Conservation (phyloP, 108 stramenopile species). For the Seminavis robusta region DNA sequence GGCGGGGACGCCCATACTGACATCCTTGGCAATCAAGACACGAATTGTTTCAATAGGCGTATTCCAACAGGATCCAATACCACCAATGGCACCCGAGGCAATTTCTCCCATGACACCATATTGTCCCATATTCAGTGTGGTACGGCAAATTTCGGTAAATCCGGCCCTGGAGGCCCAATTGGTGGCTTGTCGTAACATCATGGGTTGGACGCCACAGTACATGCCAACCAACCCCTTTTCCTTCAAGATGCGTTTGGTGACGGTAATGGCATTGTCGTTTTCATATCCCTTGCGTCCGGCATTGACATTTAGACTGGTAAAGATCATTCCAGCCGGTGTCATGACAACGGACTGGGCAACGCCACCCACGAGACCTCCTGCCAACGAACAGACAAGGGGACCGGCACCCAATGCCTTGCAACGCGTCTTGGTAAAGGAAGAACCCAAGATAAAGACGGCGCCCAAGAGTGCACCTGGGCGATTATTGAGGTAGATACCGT, state of each 20-base stretch:
- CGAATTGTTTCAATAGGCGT: conserved; percentile 56
- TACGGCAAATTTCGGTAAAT: conserved; percentile 43
- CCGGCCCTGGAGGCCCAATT: conserved; percentile 47
- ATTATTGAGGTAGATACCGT: too few relatives aligned
- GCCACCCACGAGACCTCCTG: conserved; percentile 46
- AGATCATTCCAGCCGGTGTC: conserved; percentile 52
- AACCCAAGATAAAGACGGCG: conserved; percentile 36
- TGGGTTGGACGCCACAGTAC: conserved; percentile 28
- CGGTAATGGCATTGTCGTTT: conserved; percentile 42
- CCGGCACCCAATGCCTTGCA: conserved; percentile 28
- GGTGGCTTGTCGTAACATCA: conserved; percentile 46
- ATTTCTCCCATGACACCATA: conserved; percentile 48
- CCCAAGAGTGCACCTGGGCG: conserved; percentile 38
- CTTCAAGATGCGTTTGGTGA: conserved; percentile 30
- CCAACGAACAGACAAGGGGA: conserved; percentile 24
- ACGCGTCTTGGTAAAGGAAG: conserved; percentile 27
- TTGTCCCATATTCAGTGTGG: conserved; percentile 33
- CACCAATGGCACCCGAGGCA: conserved; percentile 45
- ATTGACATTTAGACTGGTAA: conserved; percentile 47
- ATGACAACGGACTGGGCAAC: conserved; percentile 51
- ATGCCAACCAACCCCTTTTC: conserved; percentile 41
- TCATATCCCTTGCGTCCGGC: conserved; percentile 24
- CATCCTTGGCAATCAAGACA: conserved; percentile 35
- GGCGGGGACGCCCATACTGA: conserved; percentile 19
- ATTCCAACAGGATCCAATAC: conserved; percentile 55